Base-by-base conservation (phyloP, 108 stramenopile species). In the Cyclotella distinguenda region DNA sequence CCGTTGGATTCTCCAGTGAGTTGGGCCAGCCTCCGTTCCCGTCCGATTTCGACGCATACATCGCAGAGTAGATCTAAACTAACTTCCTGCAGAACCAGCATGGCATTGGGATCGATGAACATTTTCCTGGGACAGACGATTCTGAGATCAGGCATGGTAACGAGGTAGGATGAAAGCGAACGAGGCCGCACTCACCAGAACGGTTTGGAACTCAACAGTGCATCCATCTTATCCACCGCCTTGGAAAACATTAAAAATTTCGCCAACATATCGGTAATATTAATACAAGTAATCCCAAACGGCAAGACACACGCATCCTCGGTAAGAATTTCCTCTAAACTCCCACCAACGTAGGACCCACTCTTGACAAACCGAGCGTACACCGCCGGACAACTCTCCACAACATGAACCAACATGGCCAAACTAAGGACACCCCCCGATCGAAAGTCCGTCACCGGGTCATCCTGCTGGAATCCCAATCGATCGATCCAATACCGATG, bases 361-460 rank as follows among this genome's bases (percentile, higher is more conserved):
- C n/a, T n/a, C n/a, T n/a, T n/a, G n/a, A 75, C 49, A 48, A 83
- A 83, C 35, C 82, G 57, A 10, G 65, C 55, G 58, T 77, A 66
- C 0, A 80, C 70, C 16, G 43, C 34, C 0, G 79, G 75, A 68
- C 82, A 83, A 45, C 50, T 48, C 61, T 87, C 86, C 23, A 87
- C 86, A 65, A 93, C 84, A 65, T 90, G 79, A 7, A 90, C 86
- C 70, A 93, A 50, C 84, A 93, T 84, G 36, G 86, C 91, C 54
- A 93, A 59, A 16, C 72, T 74, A 19, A 93, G 59, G 19, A 93
- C 88, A n/a, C 91, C 91, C 15, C 91, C 89, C 10, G 88, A 89
- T 51, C 91, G 80, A 82, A 93, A 93, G 77, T 93, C 91, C 5
- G 91, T 93, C 8, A 90, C 89, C 2, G 91, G 91, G 77, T 93